These are phyloP conservation scores for Cytospora schulzeri DNA, from an alignment of 2,329 filamentous ascomycete species.

Conservation along the genomic window DNA sequence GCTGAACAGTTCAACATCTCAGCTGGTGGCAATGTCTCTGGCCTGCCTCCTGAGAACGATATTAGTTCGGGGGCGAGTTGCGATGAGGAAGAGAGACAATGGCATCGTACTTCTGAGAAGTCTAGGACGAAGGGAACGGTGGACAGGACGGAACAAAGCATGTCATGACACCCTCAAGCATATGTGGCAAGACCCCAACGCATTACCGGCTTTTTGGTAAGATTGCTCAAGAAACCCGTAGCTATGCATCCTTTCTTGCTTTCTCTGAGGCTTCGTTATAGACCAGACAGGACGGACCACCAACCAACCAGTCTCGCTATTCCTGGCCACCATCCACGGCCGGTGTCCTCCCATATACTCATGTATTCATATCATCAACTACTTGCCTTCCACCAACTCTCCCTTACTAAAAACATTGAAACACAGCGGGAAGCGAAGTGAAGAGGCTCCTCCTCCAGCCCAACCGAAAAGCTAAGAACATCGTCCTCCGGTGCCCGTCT, in stretches of 20 bases:
- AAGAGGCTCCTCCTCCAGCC: neutral
- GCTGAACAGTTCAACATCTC: neutral
- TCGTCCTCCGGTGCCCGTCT: neutral
- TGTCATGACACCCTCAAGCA: neutral
- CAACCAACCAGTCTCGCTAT: slow-evolving; percentile 3
- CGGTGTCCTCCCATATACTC: slow-evolving; percentile 15
- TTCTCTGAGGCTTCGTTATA: slow-evolving; percentile 13
- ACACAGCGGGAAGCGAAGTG: slow-evolving; percentile 18
- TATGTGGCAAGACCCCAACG: neutral
- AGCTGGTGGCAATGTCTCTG: neutral
- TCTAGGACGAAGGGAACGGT: neutral
- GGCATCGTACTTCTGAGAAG: slow-evolving; percentile 3
- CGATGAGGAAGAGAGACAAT: neutral
- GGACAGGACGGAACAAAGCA: neutral
- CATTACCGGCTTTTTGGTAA: neutral
- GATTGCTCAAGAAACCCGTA: slow-evolving; percentile 7
- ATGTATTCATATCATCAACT: slow-evolving; percentile 25
- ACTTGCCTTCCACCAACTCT: slow-evolving; percentile 16
- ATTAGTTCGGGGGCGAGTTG: neutral
- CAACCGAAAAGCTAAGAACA: slow-evolving; percentile 5
- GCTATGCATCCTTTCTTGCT: slow-evolving; percentile 27
- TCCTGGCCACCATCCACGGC: slow-evolving; percentile 6
- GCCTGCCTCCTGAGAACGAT: slow-evolving; percentile 2
- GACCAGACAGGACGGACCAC: slow-evolving; percentile 7
- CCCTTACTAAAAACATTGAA: slow-evolving; percentile 8